These are phyloP conservation scores for Acanthamoeba healyi DNA, from an alignment of 208 protist species.

Conservation along the genomic window DNA sequence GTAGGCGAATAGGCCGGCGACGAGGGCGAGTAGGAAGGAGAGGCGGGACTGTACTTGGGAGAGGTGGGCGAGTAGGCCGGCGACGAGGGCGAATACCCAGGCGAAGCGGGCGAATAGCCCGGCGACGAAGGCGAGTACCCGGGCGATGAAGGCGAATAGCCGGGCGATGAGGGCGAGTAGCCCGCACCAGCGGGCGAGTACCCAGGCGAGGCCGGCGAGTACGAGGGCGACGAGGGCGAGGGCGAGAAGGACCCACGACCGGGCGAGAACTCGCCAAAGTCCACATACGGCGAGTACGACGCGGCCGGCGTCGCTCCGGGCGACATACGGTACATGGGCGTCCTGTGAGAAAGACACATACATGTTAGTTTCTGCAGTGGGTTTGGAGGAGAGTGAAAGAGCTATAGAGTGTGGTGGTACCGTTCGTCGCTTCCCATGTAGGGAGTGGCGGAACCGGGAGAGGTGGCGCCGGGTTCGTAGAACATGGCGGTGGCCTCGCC, in stretches of 20 bases:
- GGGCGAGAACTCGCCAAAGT: slow-evolving; percentile 66
- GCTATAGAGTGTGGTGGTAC: neutral
- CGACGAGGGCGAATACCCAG: slow-evolving; percentile 89
- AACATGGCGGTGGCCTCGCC: slow-evolving; percentile 48
- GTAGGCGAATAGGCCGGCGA: slow-evolving; percentile 90
- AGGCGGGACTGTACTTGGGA: slow-evolving; percentile 90
- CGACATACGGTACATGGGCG: slow-evolving; percentile 21
- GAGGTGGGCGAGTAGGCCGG: slow-evolving; percentile 90
- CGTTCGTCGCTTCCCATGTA: slow-evolving; percentile 19
- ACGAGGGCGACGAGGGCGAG: slow-evolving; percentile 82
- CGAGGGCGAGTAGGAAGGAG: slow-evolving; percentile 90
- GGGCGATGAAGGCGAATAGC: slow-evolving; percentile 88
- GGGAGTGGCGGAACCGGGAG: neutral
- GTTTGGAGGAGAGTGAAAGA: neutral
- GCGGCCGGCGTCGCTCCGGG: neutral
- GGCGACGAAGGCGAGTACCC: slow-evolving; percentile 91
- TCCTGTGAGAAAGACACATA: neutral
- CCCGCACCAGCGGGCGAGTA: slow-evolving; percentile 89
- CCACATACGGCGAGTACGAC: slow-evolving; percentile 24
- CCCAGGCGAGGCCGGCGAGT: slow-evolving; percentile 86
- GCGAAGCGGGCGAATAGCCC: slow-evolving; percentile 89
- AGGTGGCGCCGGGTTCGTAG: slow-evolving; percentile 23
- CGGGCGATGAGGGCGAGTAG: slow-evolving; percentile 89
- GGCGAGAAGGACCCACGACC: slow-evolving; percentile 80
- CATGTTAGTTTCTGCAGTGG: neutral